Base-by-base conservation (phyloP, 768 basidiomycete species). In the Rhizopogon vinicolor region DNA sequence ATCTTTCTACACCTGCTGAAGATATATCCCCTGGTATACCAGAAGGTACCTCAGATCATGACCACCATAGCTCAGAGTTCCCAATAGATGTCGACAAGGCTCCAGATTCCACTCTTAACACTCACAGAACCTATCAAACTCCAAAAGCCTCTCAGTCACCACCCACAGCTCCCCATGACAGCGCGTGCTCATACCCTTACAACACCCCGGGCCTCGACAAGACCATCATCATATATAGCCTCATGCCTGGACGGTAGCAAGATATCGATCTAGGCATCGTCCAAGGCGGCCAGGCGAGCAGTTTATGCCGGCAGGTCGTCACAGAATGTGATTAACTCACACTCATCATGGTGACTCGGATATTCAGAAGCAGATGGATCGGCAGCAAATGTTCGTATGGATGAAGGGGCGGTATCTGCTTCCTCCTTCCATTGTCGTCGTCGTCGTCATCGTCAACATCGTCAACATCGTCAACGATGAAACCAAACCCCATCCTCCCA, bases 191-290 rank as follows among this genome's bases (percentile, higher is more conserved):
- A 83, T 91, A 54, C 83, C 86, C 52, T 83, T 91, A 58, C 86
- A 90, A 65, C 90, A 93, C 43, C 81, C 83, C n/a, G n/a, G n/a
- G n/a, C 52, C 78, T 80, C 0, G 93, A 95, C 61, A 89, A 96
- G 64, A 93, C 92, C 54, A 91, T 97, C 51, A 90, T 96, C 56
- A 82, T 98, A 28, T 94, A 93, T 56, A 91, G 91, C 1, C 77
- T 98, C 44, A 81, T 89, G 75, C 93, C 93, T 3, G 90, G 90
- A 2, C 80, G 90, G 54, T 89, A 91, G 66, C 96, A 97, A 63
- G 93, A 97, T 63, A 85, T 97, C 51, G 90, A 93, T 63, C 74
- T 97, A 10, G 86, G 80, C 2, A 78, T 95, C 28, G 84, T 87
- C 5, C 83, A 84, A 8, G 78, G 78, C 6, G 85, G 83, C 25